A percentile compares a stretch with the other conserved stretches of the same genome.
Conservation (phyloP, 164 flowering plant species). For the Stephania yunnanensis region DNA sequence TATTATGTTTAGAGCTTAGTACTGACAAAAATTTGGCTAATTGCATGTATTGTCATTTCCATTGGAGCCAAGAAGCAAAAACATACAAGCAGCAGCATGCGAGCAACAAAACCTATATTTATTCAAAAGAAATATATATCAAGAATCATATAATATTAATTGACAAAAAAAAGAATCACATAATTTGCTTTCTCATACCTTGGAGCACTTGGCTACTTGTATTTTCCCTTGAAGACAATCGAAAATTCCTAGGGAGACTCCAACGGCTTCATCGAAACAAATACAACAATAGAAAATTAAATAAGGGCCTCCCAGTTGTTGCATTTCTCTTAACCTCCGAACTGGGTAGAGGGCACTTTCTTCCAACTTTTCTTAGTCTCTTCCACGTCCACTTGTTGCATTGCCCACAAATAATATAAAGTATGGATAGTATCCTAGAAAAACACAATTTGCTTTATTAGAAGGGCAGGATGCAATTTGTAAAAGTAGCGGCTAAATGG, state of each 20-base stretch:
- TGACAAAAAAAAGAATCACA: background rate
- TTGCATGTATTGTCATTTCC: no score
- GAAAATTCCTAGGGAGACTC: conserved; percentile 6
- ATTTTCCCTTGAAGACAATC: conserved; percentile 1
- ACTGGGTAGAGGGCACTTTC: conserved; percentile 64
- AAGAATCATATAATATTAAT: no score
- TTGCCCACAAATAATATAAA: conserved; percentile 82
- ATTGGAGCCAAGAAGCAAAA: no score
- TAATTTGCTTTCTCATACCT: background rate
- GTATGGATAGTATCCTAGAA: conserved; percentile 85
- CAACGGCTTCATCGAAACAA: background rate
- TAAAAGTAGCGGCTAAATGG: no score
- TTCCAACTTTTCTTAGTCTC: no score
- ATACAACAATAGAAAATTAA: conserved; percentile 14
- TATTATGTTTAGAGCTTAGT: no score
- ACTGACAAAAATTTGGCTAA: no score
- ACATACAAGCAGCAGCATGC: no score
- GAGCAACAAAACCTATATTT: no score
- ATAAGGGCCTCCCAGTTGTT: conserved; percentile 81
- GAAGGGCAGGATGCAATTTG: background rate
- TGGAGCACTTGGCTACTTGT: background rate
- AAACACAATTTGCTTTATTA: background rate
- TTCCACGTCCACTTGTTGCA: conserved; percentile 75
- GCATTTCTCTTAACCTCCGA: conserved; percentile 92
- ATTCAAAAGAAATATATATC: background rate